Evolutionary conservation across 768 basidiomycete genomes (phyloP), one percentile per base, ranked within the genome.

Genomic region (Cystobasidium ongulense): DNA sequence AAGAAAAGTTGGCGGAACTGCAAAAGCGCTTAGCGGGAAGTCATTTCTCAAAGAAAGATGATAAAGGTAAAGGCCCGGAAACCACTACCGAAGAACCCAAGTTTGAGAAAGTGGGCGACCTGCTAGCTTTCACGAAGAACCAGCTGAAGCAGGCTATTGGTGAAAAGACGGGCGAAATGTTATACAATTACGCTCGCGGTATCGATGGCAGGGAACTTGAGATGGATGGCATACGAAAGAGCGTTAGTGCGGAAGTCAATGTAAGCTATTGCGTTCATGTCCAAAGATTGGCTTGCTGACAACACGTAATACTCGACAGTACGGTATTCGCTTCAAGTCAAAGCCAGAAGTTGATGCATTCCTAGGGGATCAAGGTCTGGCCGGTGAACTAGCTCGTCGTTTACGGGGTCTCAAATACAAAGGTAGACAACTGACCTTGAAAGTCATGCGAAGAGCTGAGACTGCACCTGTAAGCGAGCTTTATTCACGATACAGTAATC

Each of bases 241-340:
- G 89, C 5, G 92, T 99, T 23, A 92, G 90, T 13, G 93, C 91
- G 73, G 95, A 97, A 80, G 68, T 71, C 68, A 71, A 71, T 41
- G 68, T 71, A 27, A 59, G 68, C 17, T 10, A 31, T 17, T 8
- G 38, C 17, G 3, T 10, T 41, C 64, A 11, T 57, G 10, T 35
- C 7, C 38, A 8, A 41, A 5, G n/a, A 7, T 63, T 8, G 10
- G 8, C 23, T 41, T 31, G 8, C 31, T 41, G 62, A 63, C 27
- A 25, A 52, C 8, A 39, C 7, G 39, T 29, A 38, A 35, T 33
- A 13, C 23, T 21, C 65, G 15, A 10, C 31, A 71, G 68, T 71
- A 71, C 27, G 96, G 92, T 0, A 96, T 99, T 70, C 88, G 96
- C 1, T 98, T 98, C 80, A 87, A 89, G 78, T 87, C 87, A 71